phyloP scores from a whole-genome alignment of 352 stramenopile species.

The Thraustotheca clavata region DNA sequence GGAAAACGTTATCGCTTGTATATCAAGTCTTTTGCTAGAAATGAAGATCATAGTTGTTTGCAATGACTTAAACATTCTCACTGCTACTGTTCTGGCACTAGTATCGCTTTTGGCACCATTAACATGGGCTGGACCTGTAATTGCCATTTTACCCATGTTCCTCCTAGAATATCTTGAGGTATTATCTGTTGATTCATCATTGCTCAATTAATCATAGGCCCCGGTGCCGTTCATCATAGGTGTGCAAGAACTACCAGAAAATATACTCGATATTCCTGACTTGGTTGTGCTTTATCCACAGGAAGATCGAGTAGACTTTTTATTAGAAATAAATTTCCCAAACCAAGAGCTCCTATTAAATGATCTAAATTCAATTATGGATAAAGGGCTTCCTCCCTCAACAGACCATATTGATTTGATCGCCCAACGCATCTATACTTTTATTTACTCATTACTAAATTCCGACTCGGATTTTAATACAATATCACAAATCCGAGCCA shows the following conservation, averaged over 20 bases:
- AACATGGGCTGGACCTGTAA: slow-evolving; percentile 10
- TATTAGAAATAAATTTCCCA: neutral
- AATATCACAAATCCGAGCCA: neutral
- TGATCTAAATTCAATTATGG: neutral
- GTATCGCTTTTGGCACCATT: slow-evolving; percentile 7
- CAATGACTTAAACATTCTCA: slow-evolving; percentile 5
- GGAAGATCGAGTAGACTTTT: neutral
- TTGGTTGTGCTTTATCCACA: neutral
- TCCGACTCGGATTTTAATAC: no score
- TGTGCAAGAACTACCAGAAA: neutral
- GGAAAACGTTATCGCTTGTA: neutral
- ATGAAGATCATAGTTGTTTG: slow-evolving; percentile 17
- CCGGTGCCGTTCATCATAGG: slow-evolving; percentile 15
- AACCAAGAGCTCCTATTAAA: neutral
- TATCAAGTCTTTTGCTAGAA: neutral
- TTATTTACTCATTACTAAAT: neutral
- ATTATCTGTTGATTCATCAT: neutral
- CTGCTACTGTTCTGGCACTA: neutral
- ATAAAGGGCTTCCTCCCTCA: no score
- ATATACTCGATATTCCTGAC: neutral
- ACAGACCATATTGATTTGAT: neutral
- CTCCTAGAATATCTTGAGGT: slow-evolving; percentile 18
- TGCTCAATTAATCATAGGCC: neutral
- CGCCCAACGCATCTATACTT: neutral
- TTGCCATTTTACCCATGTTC: slow-evolving; percentile 4